Percentiles rank a stretch among this genome's conserved stretches.
These are phyloP conservation scores for Avena eriantha DNA, from an alignment of 176 grass and related monocot genomes.

Conservation along the genomic window DNA sequence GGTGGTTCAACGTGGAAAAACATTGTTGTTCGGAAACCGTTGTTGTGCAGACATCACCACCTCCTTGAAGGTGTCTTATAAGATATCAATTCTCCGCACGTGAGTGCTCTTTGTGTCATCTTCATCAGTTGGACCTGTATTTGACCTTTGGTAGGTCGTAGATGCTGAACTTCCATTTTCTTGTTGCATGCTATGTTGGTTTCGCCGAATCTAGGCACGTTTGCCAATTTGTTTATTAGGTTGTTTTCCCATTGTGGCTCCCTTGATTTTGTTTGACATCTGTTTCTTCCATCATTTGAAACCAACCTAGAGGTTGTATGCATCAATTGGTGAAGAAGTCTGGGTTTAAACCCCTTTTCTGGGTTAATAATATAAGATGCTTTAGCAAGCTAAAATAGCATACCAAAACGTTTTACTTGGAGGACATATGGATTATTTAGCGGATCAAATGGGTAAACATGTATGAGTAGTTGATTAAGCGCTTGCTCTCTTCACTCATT, in stretches of 20 bases:
- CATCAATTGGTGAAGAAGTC: background rate
- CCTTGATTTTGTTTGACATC: background rate
- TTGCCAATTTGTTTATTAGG: background rate
- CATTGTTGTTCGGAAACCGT: background rate
- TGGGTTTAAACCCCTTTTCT: background rate
- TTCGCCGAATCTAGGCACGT: background rate
- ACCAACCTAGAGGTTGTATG: background rate
- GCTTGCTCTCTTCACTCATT: background rate
- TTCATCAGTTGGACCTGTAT: background rate
- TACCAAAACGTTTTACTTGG: too few relatives aligned
- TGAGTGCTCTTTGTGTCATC: background rate
- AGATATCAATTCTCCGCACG: background rate
- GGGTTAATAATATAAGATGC: too few relatives aligned
- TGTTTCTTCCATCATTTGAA: background rate
- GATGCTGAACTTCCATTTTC: background rate
- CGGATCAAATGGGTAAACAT: background rate
- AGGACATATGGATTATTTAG: background rate
- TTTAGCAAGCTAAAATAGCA: too few relatives aligned
- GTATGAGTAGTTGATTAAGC: background rate
- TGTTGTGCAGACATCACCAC: background rate
- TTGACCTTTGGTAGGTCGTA: background rate
- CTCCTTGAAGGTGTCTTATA: background rate
- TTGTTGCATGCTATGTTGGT: background rate
- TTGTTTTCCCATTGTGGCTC: background rate
- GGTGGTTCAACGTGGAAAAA: background rate